These are phyloP conservation scores for Dipodascopsis uninucleata DNA, from an alignment of 805 yeast species.

Conservation along the genomic window DNA sequence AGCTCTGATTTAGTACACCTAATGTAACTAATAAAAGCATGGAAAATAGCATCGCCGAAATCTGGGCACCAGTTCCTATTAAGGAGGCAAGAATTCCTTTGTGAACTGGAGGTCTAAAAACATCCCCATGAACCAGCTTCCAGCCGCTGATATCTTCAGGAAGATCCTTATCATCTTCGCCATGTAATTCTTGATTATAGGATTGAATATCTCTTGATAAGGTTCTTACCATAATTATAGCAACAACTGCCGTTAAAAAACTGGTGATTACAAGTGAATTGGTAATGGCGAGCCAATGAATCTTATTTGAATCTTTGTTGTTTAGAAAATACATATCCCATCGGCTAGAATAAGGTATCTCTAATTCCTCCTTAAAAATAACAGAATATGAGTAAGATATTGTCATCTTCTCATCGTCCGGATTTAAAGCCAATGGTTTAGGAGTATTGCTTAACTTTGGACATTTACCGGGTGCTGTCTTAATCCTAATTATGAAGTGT, in stretches of 20 bases:
- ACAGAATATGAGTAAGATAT: slow-evolving; percentile 83
- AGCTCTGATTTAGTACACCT: slow-evolving; percentile 58
- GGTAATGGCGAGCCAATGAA: slow-evolving; percentile 75
- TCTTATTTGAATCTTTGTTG: slow-evolving; percentile 48
- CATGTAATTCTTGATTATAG: slow-evolving; percentile 32
- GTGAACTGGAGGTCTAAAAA: slow-evolving; percentile 49
- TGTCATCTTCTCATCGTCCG: slow-evolving; percentile 38
- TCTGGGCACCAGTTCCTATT: slow-evolving; percentile 72
- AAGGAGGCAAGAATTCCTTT: slow-evolving; percentile 52
- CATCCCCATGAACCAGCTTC: slow-evolving; percentile 54
- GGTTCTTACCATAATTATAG: slow-evolving; percentile 56
- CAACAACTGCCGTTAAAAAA: slow-evolving; percentile 61
- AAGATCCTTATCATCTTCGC: slow-evolving; percentile 29
- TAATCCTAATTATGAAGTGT: slow-evolving; percentile 2
- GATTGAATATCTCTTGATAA: slow-evolving; percentile 49
- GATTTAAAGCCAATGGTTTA: slow-evolving; percentile 52
- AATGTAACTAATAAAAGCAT: slow-evolving; percentile 52
- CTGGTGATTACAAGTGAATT: slow-evolving; percentile 66
- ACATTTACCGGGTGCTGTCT: slow-evolving; percentile 46
- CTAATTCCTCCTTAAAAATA: slow-evolving; percentile 79
- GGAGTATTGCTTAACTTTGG: slow-evolving; percentile 68
- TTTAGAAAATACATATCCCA: slow-evolving; percentile 69
- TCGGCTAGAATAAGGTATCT: slow-evolving; percentile 60
- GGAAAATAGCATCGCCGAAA: slow-evolving; percentile 59
- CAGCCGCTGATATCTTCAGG: slow-evolving; percentile 42